These are phyloP conservation scores for Paxillus involutus DNA, from an alignment of 768 basidiomycete genomes.

Conservation along the genomic window DNA sequence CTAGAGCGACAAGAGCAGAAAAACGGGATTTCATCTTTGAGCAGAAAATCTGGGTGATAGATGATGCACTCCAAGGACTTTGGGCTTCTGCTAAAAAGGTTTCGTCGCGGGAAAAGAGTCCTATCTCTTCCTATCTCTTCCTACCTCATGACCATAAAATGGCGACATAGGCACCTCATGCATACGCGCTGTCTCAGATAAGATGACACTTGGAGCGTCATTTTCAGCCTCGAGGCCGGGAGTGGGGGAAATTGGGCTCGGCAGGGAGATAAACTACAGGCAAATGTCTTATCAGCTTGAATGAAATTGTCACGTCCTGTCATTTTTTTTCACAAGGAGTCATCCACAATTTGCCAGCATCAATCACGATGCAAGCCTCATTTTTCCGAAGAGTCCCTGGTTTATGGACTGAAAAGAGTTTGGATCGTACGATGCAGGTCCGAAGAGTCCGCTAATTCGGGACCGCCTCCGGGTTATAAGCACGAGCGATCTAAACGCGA, in stretches of 20 bases:
- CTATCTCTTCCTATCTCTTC: constrained; percentile 15
- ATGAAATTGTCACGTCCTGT: constrained; percentile 5
- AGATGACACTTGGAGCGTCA: constrained; percentile 1
- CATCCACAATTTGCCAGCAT: constrained; percentile 9
- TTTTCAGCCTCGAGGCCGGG: constrained; percentile 52
- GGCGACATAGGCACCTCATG: constrained; percentile 9
- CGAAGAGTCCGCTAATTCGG: constrained; percentile 11
- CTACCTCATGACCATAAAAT: constrained; percentile 19
- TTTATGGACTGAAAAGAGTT: constrained; percentile 7
- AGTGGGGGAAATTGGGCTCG: background rate
- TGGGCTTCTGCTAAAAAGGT: constrained; percentile 14
- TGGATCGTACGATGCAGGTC: constrained; percentile 4
- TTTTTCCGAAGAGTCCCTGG: constrained; percentile 10
- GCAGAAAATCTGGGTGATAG: background rate
- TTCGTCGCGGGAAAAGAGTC: constrained; percentile 27
- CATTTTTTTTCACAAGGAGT: constrained; percentile 1
- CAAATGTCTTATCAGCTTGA: constrained; percentile 5
- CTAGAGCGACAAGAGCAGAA: constrained; percentile 24
- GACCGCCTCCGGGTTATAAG: constrained; percentile 16
- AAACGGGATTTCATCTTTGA: constrained; percentile 23
- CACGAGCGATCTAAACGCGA: background rate
- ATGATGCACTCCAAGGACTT: background rate
- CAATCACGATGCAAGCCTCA: constrained; percentile 31
- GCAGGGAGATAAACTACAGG: constrained; percentile 8
- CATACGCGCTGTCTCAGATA: constrained; percentile 15